A percentile compares a stretch with the other conserved stretches of the same genome.
phyloP scores from a whole-genome alignment of 2,329 filamentous ascomycete species.

The Zasmidium angulare region DNA sequence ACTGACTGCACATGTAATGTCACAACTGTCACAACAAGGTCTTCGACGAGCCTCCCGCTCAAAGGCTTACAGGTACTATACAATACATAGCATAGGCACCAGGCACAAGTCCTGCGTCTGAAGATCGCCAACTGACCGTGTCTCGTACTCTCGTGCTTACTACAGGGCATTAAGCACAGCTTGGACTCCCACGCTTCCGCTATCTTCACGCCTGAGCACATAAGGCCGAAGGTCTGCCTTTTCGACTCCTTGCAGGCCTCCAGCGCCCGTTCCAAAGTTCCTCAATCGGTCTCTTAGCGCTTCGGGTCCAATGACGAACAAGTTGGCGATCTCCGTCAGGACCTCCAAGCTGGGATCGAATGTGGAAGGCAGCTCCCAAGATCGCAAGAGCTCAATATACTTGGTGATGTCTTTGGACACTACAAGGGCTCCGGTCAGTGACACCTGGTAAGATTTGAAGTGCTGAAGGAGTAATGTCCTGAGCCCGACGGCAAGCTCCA shows the following conservation, averaged over 20 bases:
- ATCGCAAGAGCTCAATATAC: conserved; percentile 81
- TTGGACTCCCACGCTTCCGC: conserved; percentile 76
- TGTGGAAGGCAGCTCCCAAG: conserved; percentile 68
- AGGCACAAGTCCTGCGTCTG: too few relatives aligned
- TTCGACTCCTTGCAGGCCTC: conserved; percentile 42
- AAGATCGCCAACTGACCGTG: background rate
- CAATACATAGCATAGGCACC: too few relatives aligned
- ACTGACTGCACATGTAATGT: too few relatives aligned
- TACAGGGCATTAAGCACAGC: conserved; percentile 71
- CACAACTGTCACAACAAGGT: too few relatives aligned
- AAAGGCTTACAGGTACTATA: too few relatives aligned
- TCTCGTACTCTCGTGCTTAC: background rate
- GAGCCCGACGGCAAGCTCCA: conserved; percentile 78
- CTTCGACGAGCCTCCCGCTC: too few relatives aligned
- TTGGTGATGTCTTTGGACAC: conserved; percentile 94
- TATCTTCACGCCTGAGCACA: conserved; percentile 82
- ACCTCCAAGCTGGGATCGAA: conserved; percentile 67
- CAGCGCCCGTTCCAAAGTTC: conserved; percentile 39
- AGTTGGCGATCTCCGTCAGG: conserved; percentile 85
- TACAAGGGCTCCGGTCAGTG: conserved; percentile 89
- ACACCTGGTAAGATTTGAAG: conserved; percentile 91
- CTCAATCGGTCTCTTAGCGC: conserved; percentile 53
- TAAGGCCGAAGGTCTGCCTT: conserved; percentile 70
- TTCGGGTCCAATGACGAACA: conserved; percentile 83
- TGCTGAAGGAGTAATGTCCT: conserved; percentile 82